Base-by-base conservation (phyloP, 768 basidiomycete species). In the Leccinum broughii region DNA sequence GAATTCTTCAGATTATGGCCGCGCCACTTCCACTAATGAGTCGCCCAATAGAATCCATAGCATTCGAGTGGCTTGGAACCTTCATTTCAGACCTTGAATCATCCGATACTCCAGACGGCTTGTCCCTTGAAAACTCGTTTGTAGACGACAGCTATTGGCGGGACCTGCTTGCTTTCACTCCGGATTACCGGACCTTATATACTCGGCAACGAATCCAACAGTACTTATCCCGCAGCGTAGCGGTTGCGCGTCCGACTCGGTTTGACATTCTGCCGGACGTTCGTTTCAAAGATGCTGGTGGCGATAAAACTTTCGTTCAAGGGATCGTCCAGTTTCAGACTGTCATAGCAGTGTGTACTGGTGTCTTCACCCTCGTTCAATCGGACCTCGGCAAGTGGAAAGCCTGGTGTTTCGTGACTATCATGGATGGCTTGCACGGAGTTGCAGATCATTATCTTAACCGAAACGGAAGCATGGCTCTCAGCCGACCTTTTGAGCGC, bases 141-240 rank as follows among this genome's bases (percentile, higher is more conserved):
- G 11, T 51, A 51, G 51, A 51, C 20, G 30, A 11, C 51, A 51
- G 51, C 30, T 51, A 51, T 13, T 51, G 51, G 51, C 26, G 51
- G 30, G 51, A 51, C n/a, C 30, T 51, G n/a, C 26, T 51, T 28
- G 51, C 51, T 30, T 51, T 51, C 51, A 51, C 51, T 51, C 51
- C 51, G 2, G 51, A 51, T 20, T 51, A 30, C 5, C 51, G 51
- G 17, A 51, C 51, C 5, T 20, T 51, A 7, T 51, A 51, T 51
- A 3, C 51, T 17, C 26, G 51, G 30, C 15, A 20, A 28, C 10
- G 30, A 51, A 51, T 51, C 30, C 28, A 51, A 32, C 28, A 20
- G n/a, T 30, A 13, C 51, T 51, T 51, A 32, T 51, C 51, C 9
- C 15, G 51, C 17, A 20, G 28, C 20, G 51, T 51, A 20, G 51